phyloP scores from a whole-genome alignment of 768 basidiomycete species.

The Rhizopogon roseolus region DNA sequence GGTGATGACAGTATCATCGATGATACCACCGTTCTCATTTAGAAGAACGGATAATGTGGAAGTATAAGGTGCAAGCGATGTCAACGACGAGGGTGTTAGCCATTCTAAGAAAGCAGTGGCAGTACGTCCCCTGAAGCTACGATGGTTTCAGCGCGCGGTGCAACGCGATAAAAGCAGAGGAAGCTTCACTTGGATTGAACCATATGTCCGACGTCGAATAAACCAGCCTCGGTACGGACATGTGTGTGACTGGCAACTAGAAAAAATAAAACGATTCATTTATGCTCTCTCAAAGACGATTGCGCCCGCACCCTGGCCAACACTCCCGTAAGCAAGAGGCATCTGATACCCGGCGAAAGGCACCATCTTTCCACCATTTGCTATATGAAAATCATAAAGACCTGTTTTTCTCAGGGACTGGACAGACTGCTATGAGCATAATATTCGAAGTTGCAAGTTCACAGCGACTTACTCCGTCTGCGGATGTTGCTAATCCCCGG shows the following conservation, averaged over 20 bases:
- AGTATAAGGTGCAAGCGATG: conserved; percentile 59
- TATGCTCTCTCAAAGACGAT: conserved; percentile 3
- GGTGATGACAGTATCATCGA: conserved; percentile 92
- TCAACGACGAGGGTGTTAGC: conserved; percentile 82
- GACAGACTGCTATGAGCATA: neutral
- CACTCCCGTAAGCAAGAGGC: conserved; percentile 82
- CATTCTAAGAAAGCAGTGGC: conserved; percentile 81
- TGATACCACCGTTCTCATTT: conserved; percentile 88
- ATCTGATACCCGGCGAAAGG: conserved; percentile 94
- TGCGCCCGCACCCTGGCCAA: conserved; percentile 63
- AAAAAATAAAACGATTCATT: too few relatives aligned
- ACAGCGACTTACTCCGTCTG: neutral
- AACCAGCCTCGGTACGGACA: conserved; percentile 73
- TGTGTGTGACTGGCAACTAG: conserved; percentile 88
- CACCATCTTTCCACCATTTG: conserved; percentile 88
- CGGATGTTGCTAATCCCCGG: neutral
- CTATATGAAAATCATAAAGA: conserved; percentile 85
- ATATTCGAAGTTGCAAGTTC: too few relatives aligned
- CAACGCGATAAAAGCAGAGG: neutral
- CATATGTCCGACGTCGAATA: conserved; percentile 99
- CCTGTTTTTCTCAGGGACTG: conserved; percentile 57
- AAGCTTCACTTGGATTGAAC: conserved; percentile 78
- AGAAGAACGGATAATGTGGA: conserved; percentile 88
- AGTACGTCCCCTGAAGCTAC: conserved; percentile 77
- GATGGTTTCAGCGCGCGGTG: neutral